phyloP scores from a whole-genome alignment of 441 rosid species.

The Erysimum cheiri region DNA sequence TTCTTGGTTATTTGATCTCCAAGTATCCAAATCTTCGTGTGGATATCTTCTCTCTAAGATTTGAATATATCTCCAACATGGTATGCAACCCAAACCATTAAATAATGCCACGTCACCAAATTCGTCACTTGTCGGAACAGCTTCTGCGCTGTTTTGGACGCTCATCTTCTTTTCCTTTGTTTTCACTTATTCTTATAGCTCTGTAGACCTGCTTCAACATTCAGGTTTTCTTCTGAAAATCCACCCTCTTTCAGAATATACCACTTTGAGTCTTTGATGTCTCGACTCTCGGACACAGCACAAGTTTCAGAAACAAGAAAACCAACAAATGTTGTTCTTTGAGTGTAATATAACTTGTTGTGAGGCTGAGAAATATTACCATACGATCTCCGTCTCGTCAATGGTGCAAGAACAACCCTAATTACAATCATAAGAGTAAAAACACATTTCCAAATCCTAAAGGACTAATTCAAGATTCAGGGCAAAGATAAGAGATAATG shows the following conservation, averaged over 20 bases:
- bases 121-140: no score
- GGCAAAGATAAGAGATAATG: no score
- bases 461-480: no score
- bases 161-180: no score
- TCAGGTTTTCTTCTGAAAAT: no score
- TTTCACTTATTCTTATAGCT: neutral
- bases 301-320: conserved; percentile 52
- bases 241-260: no score
- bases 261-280: no score
- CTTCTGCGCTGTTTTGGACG: no score
- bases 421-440: neutral
- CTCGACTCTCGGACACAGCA: conserved; percentile 48
- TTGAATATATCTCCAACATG: neutral
- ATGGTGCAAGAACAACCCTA: conserved; percentile 46
- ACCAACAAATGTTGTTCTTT: conserved; percentile 53
- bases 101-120: no score
- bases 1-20: neutral
- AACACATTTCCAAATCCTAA: no score
- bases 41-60: neutral
- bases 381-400: conserved; percentile 43
- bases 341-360: conserved; percentile 48
- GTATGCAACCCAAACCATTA: neutral
- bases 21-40: no score
- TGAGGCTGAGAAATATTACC: conserved; percentile 48
- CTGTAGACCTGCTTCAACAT: neutral